Evolutionary conservation across 139 green algal genomes (phyloP).

Genomic region (Astrephomene gubernaculifera): DNA sequence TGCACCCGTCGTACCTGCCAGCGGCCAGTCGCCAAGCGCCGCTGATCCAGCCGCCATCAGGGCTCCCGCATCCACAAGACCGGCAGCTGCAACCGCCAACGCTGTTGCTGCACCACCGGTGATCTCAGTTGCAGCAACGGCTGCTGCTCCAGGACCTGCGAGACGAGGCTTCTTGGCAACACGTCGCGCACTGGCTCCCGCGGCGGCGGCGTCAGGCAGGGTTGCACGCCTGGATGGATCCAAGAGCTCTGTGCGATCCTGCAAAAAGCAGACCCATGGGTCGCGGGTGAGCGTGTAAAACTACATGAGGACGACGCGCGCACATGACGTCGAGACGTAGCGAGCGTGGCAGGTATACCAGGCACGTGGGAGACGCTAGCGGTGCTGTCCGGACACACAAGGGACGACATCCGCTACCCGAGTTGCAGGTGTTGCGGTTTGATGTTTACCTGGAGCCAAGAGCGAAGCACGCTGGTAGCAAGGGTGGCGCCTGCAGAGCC

Average conservation of each 20-base stretch:
- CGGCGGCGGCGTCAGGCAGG: not conserved
- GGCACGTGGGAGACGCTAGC: no score
- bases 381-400: no score
- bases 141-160: not conserved
- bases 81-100: no score
- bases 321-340: no score
- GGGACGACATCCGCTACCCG: no score
- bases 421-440: no score
- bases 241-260: conserved; percentile 17
- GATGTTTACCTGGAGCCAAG: conserved; percentile 14
- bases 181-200: no score
- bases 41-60: not conserved
- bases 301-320: no score
- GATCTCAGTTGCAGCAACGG: not conserved
- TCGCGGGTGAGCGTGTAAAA: no score
- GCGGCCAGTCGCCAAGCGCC: not conserved
- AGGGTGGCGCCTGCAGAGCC: not conserved
- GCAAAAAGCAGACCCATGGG: not conserved
- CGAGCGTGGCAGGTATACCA: no score
- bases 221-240: not conserved
- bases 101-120: no score
- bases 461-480: not conserved
- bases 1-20: not conserved
- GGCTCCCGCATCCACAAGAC: not conserved
- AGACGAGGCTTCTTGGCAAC: no score